Conservation (phyloP, 2,329 filamentous ascomycete genomes). For the Daldinia sp. region DNA sequence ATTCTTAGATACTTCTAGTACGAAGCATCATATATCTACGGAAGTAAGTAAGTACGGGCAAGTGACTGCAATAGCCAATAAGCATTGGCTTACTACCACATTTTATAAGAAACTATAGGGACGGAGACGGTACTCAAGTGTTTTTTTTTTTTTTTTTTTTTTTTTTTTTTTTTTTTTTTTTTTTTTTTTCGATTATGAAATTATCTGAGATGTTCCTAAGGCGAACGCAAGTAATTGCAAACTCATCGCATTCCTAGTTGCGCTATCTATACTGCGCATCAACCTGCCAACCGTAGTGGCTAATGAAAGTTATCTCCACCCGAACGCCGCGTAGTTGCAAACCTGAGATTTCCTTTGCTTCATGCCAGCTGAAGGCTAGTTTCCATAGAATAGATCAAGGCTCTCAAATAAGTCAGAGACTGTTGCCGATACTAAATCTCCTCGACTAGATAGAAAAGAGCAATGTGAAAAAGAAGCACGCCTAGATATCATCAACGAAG, state of each 20-base stretch:
- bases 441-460: background rate
- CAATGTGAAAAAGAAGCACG: background rate
- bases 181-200: background rate
- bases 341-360: background rate
- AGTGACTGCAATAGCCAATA: too few species aligned
- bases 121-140: too few species aligned
- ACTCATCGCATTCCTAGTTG: background rate
- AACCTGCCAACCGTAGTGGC: background rate
- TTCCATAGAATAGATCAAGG: background rate
- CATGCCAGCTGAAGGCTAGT: background rate
- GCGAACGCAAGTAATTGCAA: background rate
- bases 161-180: too few species aligned
- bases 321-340: constrained; percentile 4
- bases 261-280: background rate
- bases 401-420: background rate
- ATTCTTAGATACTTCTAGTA: too few species aligned
- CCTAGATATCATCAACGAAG: background rate
- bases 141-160: too few species aligned
- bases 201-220: background rate
- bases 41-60: too few species aligned
- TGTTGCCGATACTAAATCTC: background rate
- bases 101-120: background rate
- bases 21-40: too few species aligned
- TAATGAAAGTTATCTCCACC: background rate
- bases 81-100: too few species aligned